Evolutionary conservation across 2,329 filamentous ascomycete genomes (phyloP), one percentile per base, ranked within the genome.

Genomic region (Scolecobasidium constrictum): DNA sequence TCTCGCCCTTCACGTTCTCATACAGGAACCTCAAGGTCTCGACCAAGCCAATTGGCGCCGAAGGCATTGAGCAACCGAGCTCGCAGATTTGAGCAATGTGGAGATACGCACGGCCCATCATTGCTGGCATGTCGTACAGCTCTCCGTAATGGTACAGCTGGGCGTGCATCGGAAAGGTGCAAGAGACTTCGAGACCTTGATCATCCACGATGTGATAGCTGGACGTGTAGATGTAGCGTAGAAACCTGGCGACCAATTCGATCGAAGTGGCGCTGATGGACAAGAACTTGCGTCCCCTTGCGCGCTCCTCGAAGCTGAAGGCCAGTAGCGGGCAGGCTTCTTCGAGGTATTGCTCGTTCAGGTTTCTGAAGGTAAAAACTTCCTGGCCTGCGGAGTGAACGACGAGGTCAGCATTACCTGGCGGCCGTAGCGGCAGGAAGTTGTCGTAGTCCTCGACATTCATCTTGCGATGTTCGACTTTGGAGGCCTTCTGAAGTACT

Each of bases 171-270:
- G 68, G 52, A 11, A 69, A 48, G 1, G 58, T 56, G 7, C 55
- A 47, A 28, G 50, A 47, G 21, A 42, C 44, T 12, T 20, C 36
- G 38, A 53, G 46, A 2, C 59, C 56, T 3, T 43, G 36, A 6
- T 47, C 40, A 9, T 47, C 45, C 5, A 40, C 40, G 16, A 53
- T 44, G 6, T 58, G 52, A 47, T 68, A 68, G 38, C 52, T 53
- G 31, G 59, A 60, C 4, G 56, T 59, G 48, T 68, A 67, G 39
- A 67, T 52, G 49, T 56, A 67, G 42, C 64, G 58, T 7, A 67
- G 50, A 35, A 70, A 60, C 5, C 58, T 56, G 21, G 56, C 42
- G 15, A 61, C 55, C 4, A 60, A 56, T 9, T 47, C 45, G 4
- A 49, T 37, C 3, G 59, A 62, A 2, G 56, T 50, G 13, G 55